A percentile compares a stretch with the other conserved stretches of the same genome.
Evolutionary conservation across 2,329 filamentous ascomycete genomes (phyloP).

Genomic region (Aphanoascus verrucosus): DNA sequence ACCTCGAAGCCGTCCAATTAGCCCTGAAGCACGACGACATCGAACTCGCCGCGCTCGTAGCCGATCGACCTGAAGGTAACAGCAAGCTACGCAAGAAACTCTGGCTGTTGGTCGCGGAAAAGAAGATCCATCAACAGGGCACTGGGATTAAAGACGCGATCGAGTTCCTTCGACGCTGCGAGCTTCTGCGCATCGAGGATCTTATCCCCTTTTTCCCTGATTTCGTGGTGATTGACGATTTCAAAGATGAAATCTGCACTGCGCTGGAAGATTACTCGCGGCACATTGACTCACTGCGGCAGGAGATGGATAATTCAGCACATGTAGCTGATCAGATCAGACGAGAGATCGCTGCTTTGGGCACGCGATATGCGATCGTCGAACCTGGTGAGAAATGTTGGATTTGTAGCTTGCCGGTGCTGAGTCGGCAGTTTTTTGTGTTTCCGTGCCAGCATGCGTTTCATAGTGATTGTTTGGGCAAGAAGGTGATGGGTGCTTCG

Average conservation of each 20-base stretch:
- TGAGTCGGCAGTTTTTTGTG: conserved; percentile 91
- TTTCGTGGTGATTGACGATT: conserved; percentile 97
- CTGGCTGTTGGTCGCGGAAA: conserved; percentile 90
- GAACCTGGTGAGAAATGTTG: conserved; percentile 93
- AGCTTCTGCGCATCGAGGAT: conserved; percentile 88
- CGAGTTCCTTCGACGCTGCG: conserved; percentile 82
- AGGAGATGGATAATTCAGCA: conserved; percentile 91
- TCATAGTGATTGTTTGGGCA: conserved; percentile 86
- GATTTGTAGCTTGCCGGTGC: conserved; percentile 70
- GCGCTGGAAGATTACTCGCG: conserved; percentile 89
- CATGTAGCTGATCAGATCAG: conserved; percentile 85
- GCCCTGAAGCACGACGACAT: conserved; percentile 82
- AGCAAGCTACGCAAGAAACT: conserved; percentile 78
- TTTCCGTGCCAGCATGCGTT: conserved; percentile 98
- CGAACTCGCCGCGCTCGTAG: conserved; percentile 79
- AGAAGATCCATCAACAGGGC: conserved; percentile 70
- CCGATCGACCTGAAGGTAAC: conserved; percentile 69
- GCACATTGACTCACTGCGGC: conserved; percentile 76
- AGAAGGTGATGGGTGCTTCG: conserved; percentile 70
- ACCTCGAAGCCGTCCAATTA: conserved; percentile 82
- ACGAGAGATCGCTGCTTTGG: conserved; percentile 72
- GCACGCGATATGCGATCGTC: conserved; percentile 87
- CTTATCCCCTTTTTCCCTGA: conserved; percentile 97
- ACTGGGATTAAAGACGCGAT: conserved; percentile 88
- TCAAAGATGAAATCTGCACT: conserved; percentile 94